Percentiles rank a stretch among this genome's conserved stretches.
These are phyloP conservation scores for Starmerella powellii DNA, from an alignment of 805 yeast genomes.

Conservation along the genomic window DNA sequence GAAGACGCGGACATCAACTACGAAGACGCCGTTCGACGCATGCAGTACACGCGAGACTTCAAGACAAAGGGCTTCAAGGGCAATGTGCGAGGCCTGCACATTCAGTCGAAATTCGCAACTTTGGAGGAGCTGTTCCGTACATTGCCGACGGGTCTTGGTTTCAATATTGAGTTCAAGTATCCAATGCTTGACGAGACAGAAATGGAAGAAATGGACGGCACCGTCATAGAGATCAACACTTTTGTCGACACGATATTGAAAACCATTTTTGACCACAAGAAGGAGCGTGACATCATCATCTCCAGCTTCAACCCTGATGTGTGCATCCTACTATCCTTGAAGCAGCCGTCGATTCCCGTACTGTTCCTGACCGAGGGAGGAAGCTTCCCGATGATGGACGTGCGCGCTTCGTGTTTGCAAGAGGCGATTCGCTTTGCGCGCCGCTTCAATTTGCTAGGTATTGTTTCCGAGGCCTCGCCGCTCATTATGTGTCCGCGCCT, in stretches of 20 bases:
- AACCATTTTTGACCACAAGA: constrained; percentile 62
- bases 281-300: constrained; percentile 75
- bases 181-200: constrained; percentile 93
- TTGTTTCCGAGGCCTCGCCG: constrained; percentile 80
- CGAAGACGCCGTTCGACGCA: constrained; percentile 40
- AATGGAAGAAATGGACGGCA: constrained; percentile 73
- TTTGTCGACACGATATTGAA: constrained; percentile 82
- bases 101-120: constrained; percentile 86
- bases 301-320: constrained; percentile 93
- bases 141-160: constrained; percentile 73
- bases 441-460: constrained; percentile 82
- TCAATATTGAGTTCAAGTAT: constrained; percentile 87
- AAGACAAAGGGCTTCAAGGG: constrained; percentile 81
- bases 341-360: constrained; percentile 89
- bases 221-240: constrained; percentile 68
- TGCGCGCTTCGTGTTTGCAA: constrained; percentile 76
- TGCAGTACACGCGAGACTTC: constrained; percentile 81
- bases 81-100: constrained; percentile 76
- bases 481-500: constrained; percentile 81
- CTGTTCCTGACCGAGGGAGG: constrained; percentile 85
- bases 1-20: constrained; percentile 25
- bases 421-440: constrained; percentile 83
- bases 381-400: constrained; percentile 73
- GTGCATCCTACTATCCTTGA: constrained; percentile 70
- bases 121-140: constrained; percentile 71